These are phyloP conservation scores for Turritis glabra DNA, from an alignment of 345 rosid genomes.

Conservation along the genomic window DNA sequence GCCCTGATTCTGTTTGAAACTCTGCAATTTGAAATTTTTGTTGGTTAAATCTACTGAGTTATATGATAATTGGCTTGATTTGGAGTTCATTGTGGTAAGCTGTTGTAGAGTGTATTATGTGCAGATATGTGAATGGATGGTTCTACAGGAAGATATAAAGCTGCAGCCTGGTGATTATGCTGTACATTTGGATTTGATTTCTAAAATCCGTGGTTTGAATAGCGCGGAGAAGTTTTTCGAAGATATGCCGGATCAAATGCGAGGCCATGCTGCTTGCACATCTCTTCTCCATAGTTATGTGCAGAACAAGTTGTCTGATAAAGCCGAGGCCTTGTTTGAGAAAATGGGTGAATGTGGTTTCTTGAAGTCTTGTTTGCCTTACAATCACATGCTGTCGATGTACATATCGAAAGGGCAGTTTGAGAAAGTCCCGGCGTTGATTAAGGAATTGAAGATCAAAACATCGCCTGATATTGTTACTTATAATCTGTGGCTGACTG, in stretches of 20 bases:
- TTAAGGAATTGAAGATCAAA: constrained; percentile 61
- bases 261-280: constrained; percentile 61
- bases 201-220: constrained; percentile 72
- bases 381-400: constrained; percentile 72
- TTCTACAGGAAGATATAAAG: constrained; percentile 63
- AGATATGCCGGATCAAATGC: constrained; percentile 74
- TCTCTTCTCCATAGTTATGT: constrained; percentile 89
- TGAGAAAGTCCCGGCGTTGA: constrained; percentile 54
- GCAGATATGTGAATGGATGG: constrained; percentile 97
- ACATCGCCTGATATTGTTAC: constrained; percentile 73
- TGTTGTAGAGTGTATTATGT: background rate
- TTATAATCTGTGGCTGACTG: constrained; percentile 68
- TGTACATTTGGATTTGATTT: constrained; percentile 81
- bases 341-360: constrained; percentile 80
- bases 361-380: constrained; percentile 63
- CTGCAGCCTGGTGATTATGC: constrained; percentile 87
- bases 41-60: background rate
- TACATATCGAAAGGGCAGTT: constrained; percentile 56
- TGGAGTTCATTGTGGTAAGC: constrained; percentile 14
- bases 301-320: constrained; percentile 50
- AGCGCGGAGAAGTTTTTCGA: constrained; percentile 93
- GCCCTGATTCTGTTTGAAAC: background rate
- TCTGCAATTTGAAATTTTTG: background rate
- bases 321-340: constrained; percentile 79
- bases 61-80: no score